Conservation (phyloP, 2,329 filamentous ascomycete species). For the Byssoonygena ceratinophila region DNA sequence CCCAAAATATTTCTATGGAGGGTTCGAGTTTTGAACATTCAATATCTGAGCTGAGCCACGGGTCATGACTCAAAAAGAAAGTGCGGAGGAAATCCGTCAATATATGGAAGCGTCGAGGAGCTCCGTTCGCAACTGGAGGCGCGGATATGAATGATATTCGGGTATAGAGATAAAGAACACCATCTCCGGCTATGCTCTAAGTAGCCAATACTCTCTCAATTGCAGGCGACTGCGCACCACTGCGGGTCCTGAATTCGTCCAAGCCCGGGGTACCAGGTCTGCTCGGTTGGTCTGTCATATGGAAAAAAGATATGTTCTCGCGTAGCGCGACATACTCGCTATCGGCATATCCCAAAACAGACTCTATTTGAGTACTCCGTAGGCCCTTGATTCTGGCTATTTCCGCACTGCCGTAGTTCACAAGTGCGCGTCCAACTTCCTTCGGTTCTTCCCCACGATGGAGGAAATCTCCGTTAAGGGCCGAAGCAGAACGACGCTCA, state of each 20-base stretch:
- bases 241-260: slow-evolving; percentile 19
- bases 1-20: too few relatives aligned
- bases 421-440: slow-evolving; percentile 79
- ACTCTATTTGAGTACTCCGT: slow-evolving; percentile 69
- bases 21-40: too few relatives aligned
- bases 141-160: too few relatives aligned
- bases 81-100: too few relatives aligned
- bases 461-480: slow-evolving; percentile 32
- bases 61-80: too few relatives aligned
- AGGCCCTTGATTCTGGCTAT: slow-evolving; percentile 74
- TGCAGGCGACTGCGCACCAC: background rate
- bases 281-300: slow-evolving; percentile 19
- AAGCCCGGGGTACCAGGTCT: slow-evolving; percentile 20
- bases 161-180: too few relatives aligned
- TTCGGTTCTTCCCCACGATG: slow-evolving; percentile 37
- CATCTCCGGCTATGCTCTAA: too few relatives aligned
- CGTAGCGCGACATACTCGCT: slow-evolving; percentile 86
- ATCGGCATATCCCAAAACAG: slow-evolving; percentile 78
- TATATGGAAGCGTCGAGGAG: too few relatives aligned
- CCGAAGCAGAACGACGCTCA: slow-evolving; percentile 38
- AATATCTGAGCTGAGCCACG: too few relatives aligned
- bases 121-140: background rate
- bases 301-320: slow-evolving; percentile 73
- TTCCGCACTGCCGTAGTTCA: slow-evolving; percentile 84
- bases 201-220: slow-evolving; percentile 1